Conservation (phyloP, 169 alveolate genomes). For the Cryptosporidium canis region DNA sequence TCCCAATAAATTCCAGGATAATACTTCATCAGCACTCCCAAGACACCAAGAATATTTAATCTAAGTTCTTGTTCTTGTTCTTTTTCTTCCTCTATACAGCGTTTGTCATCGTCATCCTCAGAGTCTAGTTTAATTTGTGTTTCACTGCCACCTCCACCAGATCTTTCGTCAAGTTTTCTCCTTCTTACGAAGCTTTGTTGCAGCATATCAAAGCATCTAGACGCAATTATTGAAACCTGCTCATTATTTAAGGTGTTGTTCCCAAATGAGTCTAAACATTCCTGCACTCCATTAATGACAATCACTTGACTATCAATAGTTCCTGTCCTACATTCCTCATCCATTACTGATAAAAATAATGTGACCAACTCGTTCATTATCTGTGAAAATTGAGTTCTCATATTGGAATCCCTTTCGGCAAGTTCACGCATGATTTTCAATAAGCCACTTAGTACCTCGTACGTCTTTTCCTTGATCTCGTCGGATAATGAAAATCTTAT, state of each 20-base stretch:
- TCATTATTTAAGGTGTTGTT: constrained; percentile 35
- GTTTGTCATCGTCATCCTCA: constrained; percentile 67
- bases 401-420: constrained; percentile 39
- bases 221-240: constrained; percentile 52
- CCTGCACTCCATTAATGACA: constrained; percentile 49
- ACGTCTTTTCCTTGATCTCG: constrained; percentile 67
- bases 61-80: constrained; percentile 73
- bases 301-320: constrained; percentile 62
- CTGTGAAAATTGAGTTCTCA: constrained; percentile 42
- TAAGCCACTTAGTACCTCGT: constrained; percentile 58
- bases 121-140: constrained; percentile 10
- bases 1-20: constrained; percentile 60
- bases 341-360: constrained; percentile 40
- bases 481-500: constrained; percentile 66
- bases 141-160: neutral
- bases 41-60: constrained; percentile 37
- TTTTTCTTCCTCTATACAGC: constrained; percentile 67
- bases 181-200: constrained; percentile 69
- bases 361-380: constrained; percentile 38
- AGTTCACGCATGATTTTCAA: constrained; percentile 49
- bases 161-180: constrained; percentile 58
- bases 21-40: constrained; percentile 64
- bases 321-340: constrained; percentile 60
- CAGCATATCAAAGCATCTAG: constrained; percentile 68
- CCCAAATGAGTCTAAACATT: constrained; percentile 64